Evolutionary conservation across 2,329 filamentous ascomycete species (phyloP).

Genomic region (Didymella exigua): DNA sequence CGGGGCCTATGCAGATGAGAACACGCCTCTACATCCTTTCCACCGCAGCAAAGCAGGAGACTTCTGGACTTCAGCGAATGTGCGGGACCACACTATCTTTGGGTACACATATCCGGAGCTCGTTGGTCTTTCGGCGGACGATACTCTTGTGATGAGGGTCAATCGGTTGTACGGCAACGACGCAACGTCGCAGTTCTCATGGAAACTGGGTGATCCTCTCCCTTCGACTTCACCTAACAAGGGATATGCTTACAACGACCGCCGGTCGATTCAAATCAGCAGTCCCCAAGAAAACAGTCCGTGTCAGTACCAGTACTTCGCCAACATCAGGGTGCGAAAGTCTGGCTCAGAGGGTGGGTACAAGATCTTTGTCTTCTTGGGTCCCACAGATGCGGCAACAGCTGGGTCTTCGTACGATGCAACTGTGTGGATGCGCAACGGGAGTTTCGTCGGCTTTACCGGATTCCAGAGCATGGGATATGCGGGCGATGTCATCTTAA

Average conservation of each 20-base stretch:
- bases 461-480: conserved; percentile 47
- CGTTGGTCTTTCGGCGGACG: conserved; percentile 30
- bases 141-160: conserved; percentile 57
- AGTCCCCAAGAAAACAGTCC: conserved; percentile 7
- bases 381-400: conserved; percentile 49
- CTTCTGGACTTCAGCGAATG: conserved; percentile 71
- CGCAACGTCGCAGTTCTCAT: conserved; percentile 25
- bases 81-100: conserved; percentile 65
- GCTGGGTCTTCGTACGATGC: conserved; percentile 57
- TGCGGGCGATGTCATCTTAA: background rate
- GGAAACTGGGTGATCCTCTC: conserved; percentile 8
- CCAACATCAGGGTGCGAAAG: conserved; percentile 68
- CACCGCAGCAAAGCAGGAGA: conserved; percentile 61
- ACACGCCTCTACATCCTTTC: conserved; percentile 71
- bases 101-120: conserved; percentile 79
- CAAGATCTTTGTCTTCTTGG: conserved; percentile 72
- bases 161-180: conserved; percentile 65
- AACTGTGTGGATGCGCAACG: conserved; percentile 59
- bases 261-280: conserved; percentile 11
- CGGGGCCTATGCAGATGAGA: conserved; percentile 60
- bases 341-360: conserved; percentile 67
- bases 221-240: background rate
- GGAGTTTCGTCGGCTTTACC: conserved; percentile 67
- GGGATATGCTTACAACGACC: conserved; percentile 2
- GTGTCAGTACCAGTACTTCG: conserved; percentile 63